Percentiles rank a stretch among this genome's conserved stretches.
These are phyloP conservation scores for Eimeria maxima DNA, from an alignment of 169 alveolate genomes.

Conservation along the genomic window DNA sequence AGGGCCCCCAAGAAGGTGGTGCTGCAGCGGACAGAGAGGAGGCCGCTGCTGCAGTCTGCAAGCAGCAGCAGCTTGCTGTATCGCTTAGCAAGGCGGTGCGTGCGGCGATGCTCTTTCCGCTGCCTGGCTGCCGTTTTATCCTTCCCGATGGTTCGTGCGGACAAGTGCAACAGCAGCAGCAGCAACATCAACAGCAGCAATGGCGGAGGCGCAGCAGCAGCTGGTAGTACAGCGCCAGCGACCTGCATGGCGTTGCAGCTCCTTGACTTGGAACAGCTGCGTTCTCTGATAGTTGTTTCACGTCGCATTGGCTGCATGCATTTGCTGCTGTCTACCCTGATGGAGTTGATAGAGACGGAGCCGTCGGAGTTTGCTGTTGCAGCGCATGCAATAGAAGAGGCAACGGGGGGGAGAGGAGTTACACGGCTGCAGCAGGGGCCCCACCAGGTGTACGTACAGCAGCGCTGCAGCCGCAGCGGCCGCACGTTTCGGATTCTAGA, in stretches of 20 bases:
- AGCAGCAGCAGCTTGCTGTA: conserved; percentile 49
- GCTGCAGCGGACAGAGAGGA: conserved; percentile 58
- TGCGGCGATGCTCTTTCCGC: conserved; percentile 76
- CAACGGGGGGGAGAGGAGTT: not conserved
- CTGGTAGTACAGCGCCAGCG: not conserved
- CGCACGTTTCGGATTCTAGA: not conserved
- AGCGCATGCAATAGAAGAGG: not conserved
- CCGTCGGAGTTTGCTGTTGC: conserved; percentile 8
- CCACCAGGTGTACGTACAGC: conserved; percentile 50
- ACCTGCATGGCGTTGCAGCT: conserved; percentile 62
- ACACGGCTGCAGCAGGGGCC: conserved; percentile 1
- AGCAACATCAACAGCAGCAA: conserved; percentile 4
- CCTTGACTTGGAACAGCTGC: conserved; percentile 32
- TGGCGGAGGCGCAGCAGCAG: not conserved
- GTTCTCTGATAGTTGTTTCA: not conserved
- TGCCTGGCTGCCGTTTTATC: conserved; percentile 75
- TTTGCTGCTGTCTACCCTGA: conserved; percentile 2
- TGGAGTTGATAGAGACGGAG: conserved; percentile 33
- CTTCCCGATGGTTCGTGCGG: not conserved
- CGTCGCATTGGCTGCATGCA: conserved; percentile 33
- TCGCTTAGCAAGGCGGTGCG: conserved; percentile 58
- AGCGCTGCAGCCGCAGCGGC: conserved; percentile 56
- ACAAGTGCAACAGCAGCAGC: not conserved
- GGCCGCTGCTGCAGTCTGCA: conserved; percentile 54
- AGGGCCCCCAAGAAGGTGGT: conserved; percentile 47